Base-by-base conservation (phyloP, 768 basidiomycete species). In the Macrocybe gigantea region DNA sequence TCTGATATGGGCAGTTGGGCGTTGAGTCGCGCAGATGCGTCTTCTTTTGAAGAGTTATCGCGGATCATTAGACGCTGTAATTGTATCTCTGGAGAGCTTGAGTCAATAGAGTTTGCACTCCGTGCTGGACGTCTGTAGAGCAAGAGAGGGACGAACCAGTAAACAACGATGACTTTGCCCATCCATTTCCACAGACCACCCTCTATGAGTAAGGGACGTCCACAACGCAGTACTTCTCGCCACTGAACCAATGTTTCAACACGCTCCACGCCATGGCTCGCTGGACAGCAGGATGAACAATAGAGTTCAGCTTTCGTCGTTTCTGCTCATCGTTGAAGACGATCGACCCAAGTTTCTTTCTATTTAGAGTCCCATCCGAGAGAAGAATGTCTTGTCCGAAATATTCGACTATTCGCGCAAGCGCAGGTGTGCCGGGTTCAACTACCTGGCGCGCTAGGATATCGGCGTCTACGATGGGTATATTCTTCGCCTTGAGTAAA, bases 391-490 rank as follows among this genome's bases (percentile, higher is more conserved):
- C 76, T 1, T 62, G 57, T 0, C 96, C 94, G 62, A 97, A 98
- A 31, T 73, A 69, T 5, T 69, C 54, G 34, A 81, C 74, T 48
- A 98, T 88, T 22, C 78, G 70, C 30, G 66, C 65, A 57, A 91
- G 85, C 0, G 75, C 88, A 7, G 74, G 75, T 9, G 89, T 88
- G 39, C 91, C 89, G 1, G 93, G 93, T 50, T 80, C 76, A 48
- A 97, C 88, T 48, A 88, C 93, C 55, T 83, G 68, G 35, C 93
- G 85, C 3, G 94, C 91, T 43, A 98, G 75, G 11, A 89, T 53
- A 72, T 98, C 95, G 2, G 95, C 93, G 61, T 99, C 96, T 56
- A 98, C 78, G 55, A 98, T 70, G n/a, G 92, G 89, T 31, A 98
- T 68, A 31, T 67, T 51, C 55, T 82, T 82, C 0, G 74, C 69